Conservation (phyloP, 2,329 filamentous ascomycete genomes). For the Aspergillus luchuensis region DNA sequence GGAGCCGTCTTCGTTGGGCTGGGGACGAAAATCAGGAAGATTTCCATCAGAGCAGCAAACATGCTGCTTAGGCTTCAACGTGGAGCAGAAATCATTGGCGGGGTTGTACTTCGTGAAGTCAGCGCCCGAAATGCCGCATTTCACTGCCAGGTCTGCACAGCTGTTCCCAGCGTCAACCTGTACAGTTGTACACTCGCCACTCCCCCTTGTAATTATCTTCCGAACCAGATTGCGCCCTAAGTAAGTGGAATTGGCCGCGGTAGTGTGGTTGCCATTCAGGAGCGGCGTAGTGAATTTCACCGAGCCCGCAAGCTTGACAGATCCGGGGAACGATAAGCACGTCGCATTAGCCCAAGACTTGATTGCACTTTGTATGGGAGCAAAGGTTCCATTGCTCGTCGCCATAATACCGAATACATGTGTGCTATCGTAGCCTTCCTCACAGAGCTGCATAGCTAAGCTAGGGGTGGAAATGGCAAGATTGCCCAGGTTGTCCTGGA, state of each 20-base stretch:
- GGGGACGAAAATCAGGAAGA: conserved; percentile 32
- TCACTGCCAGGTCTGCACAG: conserved; percentile 13
- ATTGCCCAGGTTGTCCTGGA: conserved; percentile 29
- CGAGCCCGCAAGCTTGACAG: conserved; percentile 4
- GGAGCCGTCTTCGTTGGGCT: conserved; percentile 40
- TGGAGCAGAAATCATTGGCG: conserved; percentile 14
- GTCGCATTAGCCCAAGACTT: conserved; percentile 15
- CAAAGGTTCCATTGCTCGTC: conserved; percentile 36
- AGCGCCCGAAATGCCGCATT: conserved; percentile 16
- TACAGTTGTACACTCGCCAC: not conserved
- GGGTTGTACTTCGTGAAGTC: conserved; percentile 18
- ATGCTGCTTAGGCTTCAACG: conserved; percentile 30
- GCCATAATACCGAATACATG: conserved; percentile 41
- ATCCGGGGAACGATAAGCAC: conserved; percentile 12
- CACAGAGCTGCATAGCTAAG: conserved; percentile 44
- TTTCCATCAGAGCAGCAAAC: conserved; percentile 24
- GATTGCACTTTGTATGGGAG: conserved; percentile 28
- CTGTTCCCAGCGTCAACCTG: conserved; percentile 8
- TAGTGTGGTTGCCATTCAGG: not conserved
- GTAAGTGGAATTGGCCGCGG: not conserved
- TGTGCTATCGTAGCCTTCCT: conserved; percentile 28
- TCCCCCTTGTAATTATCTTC: not conserved
- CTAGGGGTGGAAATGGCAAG: conserved; percentile 28
- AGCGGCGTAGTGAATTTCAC: conserved; percentile 4
- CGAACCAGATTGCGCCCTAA: not conserved